Evolutionary conservation across 2,329 filamentous ascomycete species (phyloP).

Genomic region (Ilyonectria destructans): DNA sequence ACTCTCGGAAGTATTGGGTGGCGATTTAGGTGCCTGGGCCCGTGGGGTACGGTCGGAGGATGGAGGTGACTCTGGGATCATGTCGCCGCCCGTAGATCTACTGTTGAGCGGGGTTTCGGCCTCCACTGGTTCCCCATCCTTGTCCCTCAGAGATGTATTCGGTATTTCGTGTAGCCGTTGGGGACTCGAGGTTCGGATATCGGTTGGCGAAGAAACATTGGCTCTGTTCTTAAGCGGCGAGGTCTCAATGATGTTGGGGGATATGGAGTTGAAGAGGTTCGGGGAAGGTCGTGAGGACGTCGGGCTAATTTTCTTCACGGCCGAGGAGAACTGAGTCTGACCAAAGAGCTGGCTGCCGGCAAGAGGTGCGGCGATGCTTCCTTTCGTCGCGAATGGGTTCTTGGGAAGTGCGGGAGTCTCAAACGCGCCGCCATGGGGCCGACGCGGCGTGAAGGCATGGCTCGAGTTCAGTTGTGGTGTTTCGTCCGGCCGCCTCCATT

Average conservation of each 20-base stretch:
- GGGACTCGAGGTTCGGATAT: slow-evolving; percentile 61
- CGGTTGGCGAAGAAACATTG: slow-evolving; percentile 64
- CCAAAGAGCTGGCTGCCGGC: slow-evolving; percentile 68
- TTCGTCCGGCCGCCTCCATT: slow-evolving; percentile 57
- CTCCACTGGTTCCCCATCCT: slow-evolving; percentile 35
- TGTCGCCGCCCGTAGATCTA: slow-evolving; percentile 49
- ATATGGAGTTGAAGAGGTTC: slow-evolving; percentile 63
- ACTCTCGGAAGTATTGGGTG: slow-evolving; percentile 39
- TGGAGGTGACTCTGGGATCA: slow-evolving; percentile 58
- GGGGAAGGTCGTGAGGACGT: slow-evolving; percentile 74
- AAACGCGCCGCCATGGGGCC: slow-evolving; percentile 51
- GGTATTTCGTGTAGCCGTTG: slow-evolving; percentile 52
- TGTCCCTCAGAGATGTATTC: slow-evolving; percentile 46
- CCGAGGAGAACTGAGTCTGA: slow-evolving; percentile 70
- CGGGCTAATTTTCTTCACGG: slow-evolving; percentile 66
- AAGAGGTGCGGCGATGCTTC: slow-evolving; percentile 55
- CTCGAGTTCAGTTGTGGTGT: slow-evolving; percentile 54
- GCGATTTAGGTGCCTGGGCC: slow-evolving; percentile 36
- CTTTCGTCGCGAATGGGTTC: slow-evolving; percentile 64
- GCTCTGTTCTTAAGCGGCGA: slow-evolving; percentile 68
- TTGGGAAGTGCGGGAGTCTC: slow-evolving; percentile 67
- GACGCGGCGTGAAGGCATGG: slow-evolving; percentile 52
- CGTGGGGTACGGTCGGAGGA: slow-evolving; percentile 43
- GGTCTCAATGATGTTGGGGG: slow-evolving; percentile 60
- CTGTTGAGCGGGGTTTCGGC: slow-evolving; percentile 48